Evolutionary conservation across 495 filamentous ascomycete genomes (phyloP), one percentile per base, ranked within the genome.

Genomic region (Neohortaea acidophila): DNA sequence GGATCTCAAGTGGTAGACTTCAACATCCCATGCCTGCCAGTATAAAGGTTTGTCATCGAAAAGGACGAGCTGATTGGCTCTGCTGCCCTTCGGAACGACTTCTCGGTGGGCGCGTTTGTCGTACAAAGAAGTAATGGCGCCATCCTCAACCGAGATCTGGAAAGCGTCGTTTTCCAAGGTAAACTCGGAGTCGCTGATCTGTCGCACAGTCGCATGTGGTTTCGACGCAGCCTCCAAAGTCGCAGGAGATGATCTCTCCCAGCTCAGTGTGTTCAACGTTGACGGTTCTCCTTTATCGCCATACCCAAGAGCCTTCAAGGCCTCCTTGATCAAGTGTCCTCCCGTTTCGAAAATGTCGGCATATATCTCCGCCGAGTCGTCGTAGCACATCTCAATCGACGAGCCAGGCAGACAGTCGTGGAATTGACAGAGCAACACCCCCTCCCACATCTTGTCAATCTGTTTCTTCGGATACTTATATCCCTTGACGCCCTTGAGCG

Each of bases 1-100:
- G 0, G 84, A 87, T 38, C 85, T 79, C 17, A 94, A 70, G 44
- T 96, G 89, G 63, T 79, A 97, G 31, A 96, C 84, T 56, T 97
- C 89, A 22, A 94, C 85, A 58, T 97, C 89, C 89, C 89, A 97
- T 1, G 86, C 89, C 61, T 97, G 87, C 89, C 89, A 97, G 62
- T 93, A 92, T 14, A 96, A 68, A 13, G 89, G 89, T 60, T 96
- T 94, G 59, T 97, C 89, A 53, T 97, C 89, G 54, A 91, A 94
- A 36, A 96, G 79, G 42, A 97, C 85, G 6, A 93, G 67, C 52
- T 94, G 86, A 36, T 85, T 87, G 31, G 82, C 86, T 57, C 84
- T 89, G 4, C 69, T 66, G 39, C 79, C 84, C 44, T 78, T 67
- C 12, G 83, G 62, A 33, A 97, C 72, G 21, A 94, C 51, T 54